Conservation (phyloP, 2,329 filamentous ascomycete species). For the Paraphaeosphaeria sporulosa region DNA sequence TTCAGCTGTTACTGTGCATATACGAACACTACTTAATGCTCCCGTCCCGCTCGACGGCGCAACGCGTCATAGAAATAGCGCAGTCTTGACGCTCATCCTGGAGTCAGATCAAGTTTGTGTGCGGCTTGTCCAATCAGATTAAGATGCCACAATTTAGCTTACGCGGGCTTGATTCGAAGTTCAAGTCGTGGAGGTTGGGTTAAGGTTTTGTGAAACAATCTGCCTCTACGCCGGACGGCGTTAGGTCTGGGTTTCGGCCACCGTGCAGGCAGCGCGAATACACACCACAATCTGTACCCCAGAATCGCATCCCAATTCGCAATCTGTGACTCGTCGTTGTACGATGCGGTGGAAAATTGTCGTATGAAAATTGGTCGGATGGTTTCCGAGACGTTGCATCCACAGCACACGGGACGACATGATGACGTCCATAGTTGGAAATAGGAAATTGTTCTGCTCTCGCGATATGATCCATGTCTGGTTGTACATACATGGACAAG, state of each 20-base stretch:
- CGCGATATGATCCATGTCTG: conserved; percentile 3
- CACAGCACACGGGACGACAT: neutral
- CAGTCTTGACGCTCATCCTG: conserved; percentile 35
- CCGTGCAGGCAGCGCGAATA: neutral
- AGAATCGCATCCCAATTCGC: neutral
- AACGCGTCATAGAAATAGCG: conserved; percentile 33
- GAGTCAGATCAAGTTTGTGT: conserved; percentile 32
- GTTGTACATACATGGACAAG: neutral
- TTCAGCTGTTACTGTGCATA: neutral
- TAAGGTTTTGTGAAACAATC: conserved; percentile 14
- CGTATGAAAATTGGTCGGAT: neutral
- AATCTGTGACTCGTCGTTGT: neutral
- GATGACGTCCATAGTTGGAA: neutral
- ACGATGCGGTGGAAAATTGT: neutral
- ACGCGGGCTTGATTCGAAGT: conserved; percentile 2
- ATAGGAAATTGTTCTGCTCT: neutral
- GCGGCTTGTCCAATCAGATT: conserved; percentile 5
- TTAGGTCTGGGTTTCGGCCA: conserved; percentile 11
- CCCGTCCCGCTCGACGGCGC: conserved; percentile 43
- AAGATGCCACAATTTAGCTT: neutral
- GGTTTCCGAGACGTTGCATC: neutral
- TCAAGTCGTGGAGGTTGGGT: conserved; percentile 10
- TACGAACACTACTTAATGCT: conserved; percentile 30
- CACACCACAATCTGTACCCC: neutral
- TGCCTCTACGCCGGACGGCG: conserved; percentile 8